These are phyloP conservation scores for Populus hybrid DNA, from an alignment of 441 rosid genomes.

Conservation along the genomic window DNA sequence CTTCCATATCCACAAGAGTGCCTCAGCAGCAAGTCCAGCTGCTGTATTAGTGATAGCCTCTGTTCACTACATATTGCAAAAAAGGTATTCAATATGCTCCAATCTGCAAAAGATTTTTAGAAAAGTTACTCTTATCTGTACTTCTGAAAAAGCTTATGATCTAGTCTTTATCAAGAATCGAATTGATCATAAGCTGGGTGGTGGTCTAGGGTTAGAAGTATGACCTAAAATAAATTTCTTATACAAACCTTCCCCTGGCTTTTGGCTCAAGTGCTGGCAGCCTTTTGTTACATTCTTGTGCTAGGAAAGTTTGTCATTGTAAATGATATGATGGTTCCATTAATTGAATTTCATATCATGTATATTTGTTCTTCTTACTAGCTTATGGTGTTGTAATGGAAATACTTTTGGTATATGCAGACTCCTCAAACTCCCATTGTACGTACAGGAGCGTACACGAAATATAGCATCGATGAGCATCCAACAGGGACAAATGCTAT, in stretches of 20 bases:
- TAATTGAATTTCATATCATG: neutral
- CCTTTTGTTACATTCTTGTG: neutral
- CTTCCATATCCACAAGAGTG: neutral
- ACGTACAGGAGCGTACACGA: constrained; percentile 72
- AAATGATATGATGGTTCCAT: neutral
- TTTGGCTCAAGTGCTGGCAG: neutral
- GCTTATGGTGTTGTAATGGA: constrained; percentile 1
- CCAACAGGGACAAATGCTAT: constrained; percentile 98
- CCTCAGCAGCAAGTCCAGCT: neutral
- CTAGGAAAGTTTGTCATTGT: constrained; percentile 1
- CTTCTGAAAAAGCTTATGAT: neutral
- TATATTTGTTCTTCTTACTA: neutral
- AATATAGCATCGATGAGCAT: constrained; percentile 73
- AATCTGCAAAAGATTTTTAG: neutral
- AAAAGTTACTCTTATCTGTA: neutral
- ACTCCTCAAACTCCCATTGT: constrained; percentile 98
- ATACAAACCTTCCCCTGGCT: neutral
- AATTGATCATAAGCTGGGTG: neutral
- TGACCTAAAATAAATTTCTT: neutral
- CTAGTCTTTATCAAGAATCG: neutral
- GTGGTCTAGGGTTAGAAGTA: neutral
- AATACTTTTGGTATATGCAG: constrained; percentile 40
- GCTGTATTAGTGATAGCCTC: neutral
- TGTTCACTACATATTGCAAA: neutral
- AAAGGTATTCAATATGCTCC: neutral